phyloP scores from a whole-genome alignment of 169 alveolate species.

The Plasmodium adleri region DNA sequence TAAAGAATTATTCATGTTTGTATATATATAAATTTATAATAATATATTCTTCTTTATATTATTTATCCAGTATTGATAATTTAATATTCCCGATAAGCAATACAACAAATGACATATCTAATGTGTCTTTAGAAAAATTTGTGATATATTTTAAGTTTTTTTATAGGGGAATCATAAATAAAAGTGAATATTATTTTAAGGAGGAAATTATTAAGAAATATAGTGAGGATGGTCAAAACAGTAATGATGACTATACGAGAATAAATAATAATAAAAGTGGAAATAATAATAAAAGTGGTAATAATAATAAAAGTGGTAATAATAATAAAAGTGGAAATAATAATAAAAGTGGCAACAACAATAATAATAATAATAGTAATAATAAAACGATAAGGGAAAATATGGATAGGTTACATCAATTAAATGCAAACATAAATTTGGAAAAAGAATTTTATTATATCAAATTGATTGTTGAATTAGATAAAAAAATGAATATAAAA shows the following conservation, averaged over 20 bases:
- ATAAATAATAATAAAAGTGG: background rate
- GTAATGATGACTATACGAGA: background rate
- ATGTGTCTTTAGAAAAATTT: background rate
- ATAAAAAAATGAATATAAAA: constrained; percentile 25
- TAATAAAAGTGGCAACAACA: background rate
- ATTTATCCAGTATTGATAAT: constrained; percentile 14
- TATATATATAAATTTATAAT: constrained; percentile 39
- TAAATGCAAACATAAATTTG: too few species aligned
- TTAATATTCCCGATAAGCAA: constrained; percentile 26
- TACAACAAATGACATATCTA: background rate
- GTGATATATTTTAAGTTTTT: constrained; percentile 18
- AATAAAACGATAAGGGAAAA: background rate
- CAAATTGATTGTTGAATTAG: constrained; percentile 15
- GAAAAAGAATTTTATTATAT: constrained; percentile 18
- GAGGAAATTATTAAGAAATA: constrained; percentile 20
- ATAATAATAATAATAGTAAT: background rate
- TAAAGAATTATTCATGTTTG: constrained; percentile 48
- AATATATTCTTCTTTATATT: constrained; percentile 33
- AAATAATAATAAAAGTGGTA: background rate
- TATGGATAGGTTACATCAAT: background rate
- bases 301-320: background rate
- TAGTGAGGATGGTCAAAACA: background rate
- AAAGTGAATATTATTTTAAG: constrained; percentile 39
- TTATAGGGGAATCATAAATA: constrained; percentile 6
- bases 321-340: background rate